Conservation (phyloP, 106 monocot genomes). For the Posidonia australis region DNA sequence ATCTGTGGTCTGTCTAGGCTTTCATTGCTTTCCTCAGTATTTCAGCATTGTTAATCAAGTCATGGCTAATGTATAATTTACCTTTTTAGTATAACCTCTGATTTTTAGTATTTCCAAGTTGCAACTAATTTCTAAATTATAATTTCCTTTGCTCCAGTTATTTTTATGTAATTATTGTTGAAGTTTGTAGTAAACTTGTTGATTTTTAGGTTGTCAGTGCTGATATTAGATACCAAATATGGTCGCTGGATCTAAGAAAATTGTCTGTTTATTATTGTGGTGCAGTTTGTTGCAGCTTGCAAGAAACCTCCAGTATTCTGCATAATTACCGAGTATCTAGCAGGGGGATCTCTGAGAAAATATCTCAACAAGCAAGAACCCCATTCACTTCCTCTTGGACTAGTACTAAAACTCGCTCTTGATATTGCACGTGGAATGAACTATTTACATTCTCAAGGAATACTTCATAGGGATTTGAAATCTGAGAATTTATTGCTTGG, state of each 20-base stretch:
- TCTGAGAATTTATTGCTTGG: slow-evolving; percentile 91
- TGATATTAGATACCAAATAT: too few relatives aligned
- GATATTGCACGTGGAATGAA: slow-evolving; percentile 85
- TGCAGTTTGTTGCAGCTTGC: slow-evolving; percentile 89
- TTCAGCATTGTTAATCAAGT: too few relatives aligned
- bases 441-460: slow-evolving; percentile 82
- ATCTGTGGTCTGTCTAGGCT: too few relatives aligned
- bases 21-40: too few relatives aligned
- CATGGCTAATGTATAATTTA: too few relatives aligned
- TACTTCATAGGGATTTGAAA: slow-evolving; percentile 85
- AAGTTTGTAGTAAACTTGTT: too few relatives aligned
- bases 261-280: neutral
- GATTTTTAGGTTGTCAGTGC: too few relatives aligned
- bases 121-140: too few relatives aligned
- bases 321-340: slow-evolving; percentile 90
- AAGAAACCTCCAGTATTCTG: slow-evolving; percentile 91
- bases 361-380: slow-evolving; percentile 87
- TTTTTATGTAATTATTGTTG: too few relatives aligned
- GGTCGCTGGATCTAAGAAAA: neutral
- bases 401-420: slow-evolving; percentile 55
- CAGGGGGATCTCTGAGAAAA: slow-evolving; percentile 75
- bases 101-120: too few relatives aligned
- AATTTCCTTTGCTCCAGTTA: too few relatives aligned
- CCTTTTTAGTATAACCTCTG: too few relatives aligned
- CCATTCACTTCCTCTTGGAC: slow-evolving; percentile 44